phyloP scores from a whole-genome alignment of 2,329 filamentous ascomycete species.

The Parascedosporium putredinis region DNA sequence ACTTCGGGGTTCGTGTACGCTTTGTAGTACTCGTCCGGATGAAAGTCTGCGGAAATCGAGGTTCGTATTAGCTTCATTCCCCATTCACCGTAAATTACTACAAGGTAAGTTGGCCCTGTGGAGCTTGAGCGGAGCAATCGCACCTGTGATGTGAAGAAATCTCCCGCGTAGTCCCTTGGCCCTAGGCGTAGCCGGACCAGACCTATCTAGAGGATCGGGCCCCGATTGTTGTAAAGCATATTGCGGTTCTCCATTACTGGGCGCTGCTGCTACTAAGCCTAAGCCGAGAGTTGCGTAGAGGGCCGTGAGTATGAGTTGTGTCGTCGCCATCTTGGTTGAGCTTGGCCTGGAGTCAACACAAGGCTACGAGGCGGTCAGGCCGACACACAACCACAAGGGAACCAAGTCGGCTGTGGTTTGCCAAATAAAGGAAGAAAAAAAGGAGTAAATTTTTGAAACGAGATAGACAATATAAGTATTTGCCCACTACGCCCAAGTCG shows the following conservation, averaged over 20 bases:
- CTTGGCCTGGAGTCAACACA: neutral
- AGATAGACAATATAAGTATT: too few species aligned
- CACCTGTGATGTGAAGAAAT: slow-evolving; percentile 86
- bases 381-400: neutral
- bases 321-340: neutral
- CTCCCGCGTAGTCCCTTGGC: slow-evolving; percentile 52
- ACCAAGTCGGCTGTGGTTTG: too few species aligned
- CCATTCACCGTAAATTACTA: neutral
- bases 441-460: too few species aligned
- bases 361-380: neutral
- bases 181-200: slow-evolving; percentile 10
- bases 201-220: too few species aligned
- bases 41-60: slow-evolving; percentile 58
- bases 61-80: neutral
- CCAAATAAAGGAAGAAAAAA: too few species aligned
- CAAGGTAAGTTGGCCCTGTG: slow-evolving; percentile 11
- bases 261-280: neutral
- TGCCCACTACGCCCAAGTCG: too few species aligned
- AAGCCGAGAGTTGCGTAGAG: neutral
- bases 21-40: slow-evolving; percentile 84
- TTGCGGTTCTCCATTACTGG: too few species aligned
- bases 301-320: neutral
- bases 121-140: slow-evolving; percentile 18
- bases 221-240: too few species aligned
- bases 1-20: slow-evolving; percentile 59